Evolutionary conservation across 257 asterid genomes (phyloP).

Genomic region (Marsdenia floribunda): DNA sequence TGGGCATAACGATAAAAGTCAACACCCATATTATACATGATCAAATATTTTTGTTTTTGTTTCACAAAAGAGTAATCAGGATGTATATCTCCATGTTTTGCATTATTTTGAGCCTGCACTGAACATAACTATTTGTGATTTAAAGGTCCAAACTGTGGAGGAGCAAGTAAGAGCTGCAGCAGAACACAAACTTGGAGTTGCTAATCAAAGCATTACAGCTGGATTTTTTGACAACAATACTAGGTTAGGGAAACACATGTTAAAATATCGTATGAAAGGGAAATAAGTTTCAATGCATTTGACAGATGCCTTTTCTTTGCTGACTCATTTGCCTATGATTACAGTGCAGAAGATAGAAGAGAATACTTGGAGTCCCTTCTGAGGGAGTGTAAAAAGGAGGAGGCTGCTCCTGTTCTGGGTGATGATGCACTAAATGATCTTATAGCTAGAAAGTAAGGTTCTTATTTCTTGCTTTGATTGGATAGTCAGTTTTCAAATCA

Average conservation of each 20-base stretch:
- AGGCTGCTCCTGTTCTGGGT: conserved; percentile 85
- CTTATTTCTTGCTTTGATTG: neutral
- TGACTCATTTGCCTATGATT: conserved; percentile 16
- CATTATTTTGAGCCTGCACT: neutral
- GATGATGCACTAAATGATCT: conserved; percentile 93
- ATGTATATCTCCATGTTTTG: neutral
- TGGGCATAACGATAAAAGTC: neutral
- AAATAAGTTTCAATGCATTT: neutral
- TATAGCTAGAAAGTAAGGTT: conserved; percentile 83
- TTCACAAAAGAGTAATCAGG: neutral
- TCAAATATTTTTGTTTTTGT: neutral
- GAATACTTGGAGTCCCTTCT: conserved; percentile 98
- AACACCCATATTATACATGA: neutral
- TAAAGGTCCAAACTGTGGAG: conserved; percentile 93
- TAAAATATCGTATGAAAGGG: conserved; percentile 11
- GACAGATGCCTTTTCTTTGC: conserved; percentile 9
- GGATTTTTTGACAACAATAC: conserved; percentile 98
- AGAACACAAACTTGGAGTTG: conserved; percentile 99
- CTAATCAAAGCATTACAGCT: conserved; percentile 99
- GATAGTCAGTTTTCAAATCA: neutral
- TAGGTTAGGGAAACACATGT: conserved; percentile 40
- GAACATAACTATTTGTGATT: conserved; percentile 21
- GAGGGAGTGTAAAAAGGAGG: conserved; percentile 96
- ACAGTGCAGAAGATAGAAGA: conserved; percentile 98
- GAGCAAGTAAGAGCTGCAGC: conserved; percentile 99